Base-by-base conservation (phyloP, 2,329 filamentous ascomycete species). In the Colletotrichum theobromicola region DNA sequence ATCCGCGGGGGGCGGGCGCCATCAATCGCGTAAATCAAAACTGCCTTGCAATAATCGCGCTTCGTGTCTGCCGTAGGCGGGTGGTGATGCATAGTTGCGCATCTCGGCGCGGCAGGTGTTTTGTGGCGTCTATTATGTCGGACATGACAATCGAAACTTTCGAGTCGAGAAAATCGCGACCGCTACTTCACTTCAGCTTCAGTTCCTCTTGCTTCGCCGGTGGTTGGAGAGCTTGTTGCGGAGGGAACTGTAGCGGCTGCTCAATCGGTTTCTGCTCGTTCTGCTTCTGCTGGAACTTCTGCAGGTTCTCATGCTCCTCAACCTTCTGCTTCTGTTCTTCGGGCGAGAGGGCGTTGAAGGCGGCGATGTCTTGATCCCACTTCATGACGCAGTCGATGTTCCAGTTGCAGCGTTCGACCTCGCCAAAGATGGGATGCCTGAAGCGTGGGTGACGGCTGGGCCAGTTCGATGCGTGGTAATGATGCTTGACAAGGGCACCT, bases 391-490 rank as follows among this genome's bases (percentile, higher is more conserved):
- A 94, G 6, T 91, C 89, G 7, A 85, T 81, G 57, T 91, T 88
- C 93, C 93, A 94, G 79, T 94, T 94, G 82, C 93, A 94, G 77
- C 88, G 86, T 80, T 94, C 93, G 0, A 94, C 92, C 81, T 93
- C 91, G 7, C 92, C 93, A 79, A 92, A 94, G 67, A 92, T 90
- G 2, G 92, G 92, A 80, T 94, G 93, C 61, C 86, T 91, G 83
- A 89, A 93, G 34, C 93, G 87, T 2, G 91, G 92, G 79, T 94
- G 93, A 4, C 86, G 86, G 67, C 88, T 89, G 4, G 93, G 93
- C 93, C 93, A 94, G 74, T 91, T 90, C 2, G 92, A 94, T 1
- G 93, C 93, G 81, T 94, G 93, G 79, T 94, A 95, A 81, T 94
- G 92, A 80, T 95, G 93, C 81, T 92, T 93, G 28, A 94, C 92